Base-by-base conservation (phyloP, 371 early-diverging fungal genomes). In the Mucor saturninus region DNA sequence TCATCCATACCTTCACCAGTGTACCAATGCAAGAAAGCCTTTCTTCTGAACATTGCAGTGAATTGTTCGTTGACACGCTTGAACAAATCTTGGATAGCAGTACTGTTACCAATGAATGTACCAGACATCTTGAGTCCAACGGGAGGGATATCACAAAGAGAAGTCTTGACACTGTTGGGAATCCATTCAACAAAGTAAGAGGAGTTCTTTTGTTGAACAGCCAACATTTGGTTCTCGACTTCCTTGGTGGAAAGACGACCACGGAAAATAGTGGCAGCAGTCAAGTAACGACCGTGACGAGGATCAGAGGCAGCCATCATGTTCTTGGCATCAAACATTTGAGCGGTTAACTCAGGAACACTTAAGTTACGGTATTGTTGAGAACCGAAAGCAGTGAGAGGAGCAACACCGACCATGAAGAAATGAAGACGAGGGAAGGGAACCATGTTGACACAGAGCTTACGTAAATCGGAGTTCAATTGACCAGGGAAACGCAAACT, bases 131-230 rank as follows among this genome's bases (percentile, higher is more conserved):
- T 93, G 64, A 96, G 88, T 52, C 96, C 98, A 59, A 87, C 89
- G 56, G 99, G 99, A 60, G 98, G 95, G 70, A 99, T 96, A 71
- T 97, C 96, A 81, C 99, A 99, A 38, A 97, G 95, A 61, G 97
- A 95, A 8, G 98, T 97, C 87, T 99, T 98, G 76, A 98, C 96
- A 83, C 96, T 97, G 90, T 95, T 97, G 69, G 99, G 99, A 74
- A 99, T 98, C 99, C 99, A 99, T 77, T 98, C 99, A 46, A 98
- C 99, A 82, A 99, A 99, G 88, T 95, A 93, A n/a, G 93, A 86
- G 38, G 91, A 90, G 87, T 96, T 96, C 89, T 94, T 95, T 74
- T 91, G 91, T 76, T 96, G 97, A 50, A 95, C 91, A 71, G 87
- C 89, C 65, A 95, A 83, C 98, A 99, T 97, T 84, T 99, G 99